Evolutionary conservation across 1,284 basidiomycete species (phyloP).

Genomic region (Puccinia horiana): DNA sequence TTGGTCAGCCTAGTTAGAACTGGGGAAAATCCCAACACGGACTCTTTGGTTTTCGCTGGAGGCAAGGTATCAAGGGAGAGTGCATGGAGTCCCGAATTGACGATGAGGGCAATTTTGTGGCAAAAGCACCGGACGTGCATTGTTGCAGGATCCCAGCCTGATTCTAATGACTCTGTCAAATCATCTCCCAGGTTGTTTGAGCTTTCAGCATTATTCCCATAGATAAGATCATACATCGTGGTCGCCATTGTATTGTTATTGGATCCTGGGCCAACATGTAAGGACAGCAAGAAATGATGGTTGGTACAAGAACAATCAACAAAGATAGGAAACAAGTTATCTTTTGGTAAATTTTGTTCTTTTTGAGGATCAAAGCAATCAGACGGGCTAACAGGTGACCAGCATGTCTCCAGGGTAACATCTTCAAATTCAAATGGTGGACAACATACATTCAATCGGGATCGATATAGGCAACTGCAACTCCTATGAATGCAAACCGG

Average conservation of each 20-base stretch:
- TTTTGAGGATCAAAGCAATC: background rate
- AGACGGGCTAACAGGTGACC: background rate
- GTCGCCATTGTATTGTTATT: background rate
- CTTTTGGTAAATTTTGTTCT: background rate
- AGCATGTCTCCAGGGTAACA: background rate
- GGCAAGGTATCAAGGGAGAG: background rate
- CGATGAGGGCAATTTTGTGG: background rate
- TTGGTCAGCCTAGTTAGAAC: background rate
- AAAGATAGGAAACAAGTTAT: background rate
- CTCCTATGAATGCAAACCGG: background rate
- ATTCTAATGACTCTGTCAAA: background rate
- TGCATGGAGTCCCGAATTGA: background rate
- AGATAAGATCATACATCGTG: background rate
- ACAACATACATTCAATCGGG: background rate
- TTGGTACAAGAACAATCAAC: background rate
- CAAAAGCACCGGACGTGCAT: conserved; percentile 13
- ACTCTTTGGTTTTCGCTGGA: background rate
- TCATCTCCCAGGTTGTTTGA: too few species aligned
- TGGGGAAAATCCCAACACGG: background rate
- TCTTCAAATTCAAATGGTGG: background rate
- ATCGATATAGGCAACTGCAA: background rate
- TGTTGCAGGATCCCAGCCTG: background rate
- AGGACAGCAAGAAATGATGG: background rate
- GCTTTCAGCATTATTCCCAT: background rate
- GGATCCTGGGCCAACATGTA: background rate